Conservation (phyloP, 2,329 filamentous ascomycete species). For the Kalmusia sp. region DNA sequence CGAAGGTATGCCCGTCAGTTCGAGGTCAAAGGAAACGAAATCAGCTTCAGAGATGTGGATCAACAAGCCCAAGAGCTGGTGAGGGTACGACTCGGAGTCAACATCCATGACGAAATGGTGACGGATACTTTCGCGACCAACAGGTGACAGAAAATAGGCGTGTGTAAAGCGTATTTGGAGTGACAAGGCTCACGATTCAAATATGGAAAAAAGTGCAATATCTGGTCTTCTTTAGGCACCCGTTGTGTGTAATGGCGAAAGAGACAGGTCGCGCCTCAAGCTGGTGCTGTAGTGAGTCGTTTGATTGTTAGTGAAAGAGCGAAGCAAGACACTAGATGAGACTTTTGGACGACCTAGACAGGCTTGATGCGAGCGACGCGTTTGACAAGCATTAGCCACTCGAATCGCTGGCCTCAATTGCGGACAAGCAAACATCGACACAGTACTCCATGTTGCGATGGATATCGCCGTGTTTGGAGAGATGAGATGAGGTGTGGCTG, state of each 20-base stretch:
- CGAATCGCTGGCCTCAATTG: neutral
- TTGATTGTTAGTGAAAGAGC: neutral
- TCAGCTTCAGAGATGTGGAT: conserved; percentile 64
- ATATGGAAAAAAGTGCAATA: too few species aligned
- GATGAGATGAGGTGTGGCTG: neutral
- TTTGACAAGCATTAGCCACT: neutral
- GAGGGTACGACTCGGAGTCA: conserved; percentile 56
- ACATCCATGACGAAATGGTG: conserved; percentile 64
- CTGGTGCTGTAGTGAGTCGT: neutral
- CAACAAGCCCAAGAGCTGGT: conserved; percentile 62
- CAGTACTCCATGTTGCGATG: neutral
- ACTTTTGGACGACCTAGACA: conserved; percentile 1
- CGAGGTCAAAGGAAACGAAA: conserved; percentile 71
- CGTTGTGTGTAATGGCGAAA: neutral
- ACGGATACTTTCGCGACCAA: too few species aligned
- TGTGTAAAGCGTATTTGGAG: too few species aligned
- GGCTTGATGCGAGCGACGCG: neutral
- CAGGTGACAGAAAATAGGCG: too few species aligned
- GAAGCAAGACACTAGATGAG: neutral
- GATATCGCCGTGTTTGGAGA: neutral
- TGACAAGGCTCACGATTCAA: too few species aligned
- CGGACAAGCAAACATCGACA: neutral
- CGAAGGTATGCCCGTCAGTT: conserved; percentile 68
- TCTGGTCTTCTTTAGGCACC: too few species aligned
- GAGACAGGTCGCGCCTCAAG: neutral